Evolutionary conservation across 179 eudicot species (phyloP).

Genomic region (Camellia oleifera): DNA sequence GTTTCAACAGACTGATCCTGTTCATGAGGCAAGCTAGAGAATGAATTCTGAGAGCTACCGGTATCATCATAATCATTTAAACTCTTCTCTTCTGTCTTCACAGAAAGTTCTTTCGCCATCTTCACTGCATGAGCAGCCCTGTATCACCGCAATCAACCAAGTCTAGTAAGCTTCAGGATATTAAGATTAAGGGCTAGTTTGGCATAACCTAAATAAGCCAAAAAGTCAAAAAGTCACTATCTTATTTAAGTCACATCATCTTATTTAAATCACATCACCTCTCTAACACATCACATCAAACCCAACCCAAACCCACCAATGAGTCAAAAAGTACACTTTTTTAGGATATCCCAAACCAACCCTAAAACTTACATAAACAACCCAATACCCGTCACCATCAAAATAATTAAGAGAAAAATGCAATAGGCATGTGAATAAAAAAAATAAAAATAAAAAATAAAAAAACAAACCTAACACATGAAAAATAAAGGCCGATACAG

Average conservation of each 20-base stretch:
- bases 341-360: too few species aligned
- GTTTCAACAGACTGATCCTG: conserved; percentile 82
- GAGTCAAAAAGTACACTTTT: too few species aligned
- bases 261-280: too few species aligned
- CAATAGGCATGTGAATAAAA: neutral
- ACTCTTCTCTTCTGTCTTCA: conserved; percentile 73
- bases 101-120: conserved; percentile 74
- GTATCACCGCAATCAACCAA: conserved; percentile 24
- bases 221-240: too few species aligned
- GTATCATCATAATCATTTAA: conserved; percentile 69
- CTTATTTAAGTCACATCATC: too few species aligned
- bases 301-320: too few species aligned
- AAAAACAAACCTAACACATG: conserved; percentile 79
- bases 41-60: conserved; percentile 82
- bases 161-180: neutral
- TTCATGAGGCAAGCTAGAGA: conserved; percentile 91
- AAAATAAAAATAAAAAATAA: neutral
- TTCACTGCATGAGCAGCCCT: conserved; percentile 96
- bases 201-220: too few species aligned
- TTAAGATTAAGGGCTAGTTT: too few species aligned
- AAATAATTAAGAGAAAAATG: neutral
- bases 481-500: conserved; percentile 93
- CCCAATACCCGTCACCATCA: neutral
- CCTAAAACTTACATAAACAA: neutral
- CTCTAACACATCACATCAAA: too few species aligned